Base-by-base conservation (phyloP, 106 monocot genomes). In the Dioscorea alata region DNA sequence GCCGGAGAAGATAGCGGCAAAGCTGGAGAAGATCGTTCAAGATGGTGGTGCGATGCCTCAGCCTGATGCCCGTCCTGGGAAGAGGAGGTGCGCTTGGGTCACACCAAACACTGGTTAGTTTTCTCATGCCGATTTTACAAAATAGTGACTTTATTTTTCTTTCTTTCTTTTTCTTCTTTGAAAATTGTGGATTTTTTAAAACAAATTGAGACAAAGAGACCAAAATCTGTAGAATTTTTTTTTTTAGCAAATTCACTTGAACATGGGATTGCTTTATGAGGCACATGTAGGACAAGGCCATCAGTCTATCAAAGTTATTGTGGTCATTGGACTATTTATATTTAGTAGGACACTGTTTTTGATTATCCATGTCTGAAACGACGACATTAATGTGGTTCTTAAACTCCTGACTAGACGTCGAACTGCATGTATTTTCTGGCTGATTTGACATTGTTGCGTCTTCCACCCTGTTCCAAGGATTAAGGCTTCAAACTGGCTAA, bases 81-180 rank as follows among this genome's bases (percentile, higher is more conserved):
- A 92, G 69, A 75, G 71, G 74, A 92, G 83, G 61, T 97, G 92
- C 61, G 69, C 86, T 64, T 97, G 96, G 96, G 82, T 89, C 16
- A 97, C 92, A 5, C 76, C 82, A 15, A 92, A 92, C 66, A 85
- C 80, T 18, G 96, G 96, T 97, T 50, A 19, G 81, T 51, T 50
- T 73, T 23, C 33, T 16, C 33, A 62, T n/a, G 12, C 69, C 23
- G 23, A 4, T 31, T 12, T 34, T 16, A 33, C 49, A 75, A 23
- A 0, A 63, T 28, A 58, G 24, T 18, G 9, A 5, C 53, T 53
- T 53, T 3, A 53, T 13, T 18, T 53, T 53, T 4, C 9, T 53
- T 53, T 53, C 16, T 53, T 54, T 54, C 13, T 54, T 19, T 54
- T 16, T 19, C 12, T 13, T 18, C 15, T 19, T 54, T 16, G 13